Evolutionary conservation across 805 yeast species (phyloP), one percentile per base, ranked within the genome.

Genomic region (Ogataea salicorniae): DNA sequence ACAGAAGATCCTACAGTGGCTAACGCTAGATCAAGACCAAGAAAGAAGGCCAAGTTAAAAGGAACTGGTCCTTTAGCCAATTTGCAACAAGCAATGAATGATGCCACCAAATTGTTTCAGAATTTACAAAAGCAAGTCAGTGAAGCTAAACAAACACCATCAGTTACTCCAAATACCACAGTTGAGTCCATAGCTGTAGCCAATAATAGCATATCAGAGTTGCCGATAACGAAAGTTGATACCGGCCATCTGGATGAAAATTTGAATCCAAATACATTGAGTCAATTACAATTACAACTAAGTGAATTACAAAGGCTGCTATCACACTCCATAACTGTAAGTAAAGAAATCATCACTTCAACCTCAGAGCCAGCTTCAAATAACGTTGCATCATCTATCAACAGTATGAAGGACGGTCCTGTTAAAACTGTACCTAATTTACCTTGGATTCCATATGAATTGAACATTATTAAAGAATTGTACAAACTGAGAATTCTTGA

Each of bases 1-100:
- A 74, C 78, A 38, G 70, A 65, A 37, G 82, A 77, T 55, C 81
- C 80, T n/a, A 74, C 80, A 1, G 45, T 57, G 23, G 70, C 75
- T 1, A 55, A 63, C 29, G 77, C 77, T 1, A 61, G 58, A 39
- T 50, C 66, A 33, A 65, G 74, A 45, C 66, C 67, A 4, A 55
- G 69, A 31, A 67, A 66, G 52, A 67, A 48, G 41, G 46, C 55
- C 14, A 67, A 60, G 43, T 41, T 57, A 5, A 53, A 46, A 34
- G 63, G 64, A 8, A 45, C 47, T 29, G 64, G 65, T 5, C 62
- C 64, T 7, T 43, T 66, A 23, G 59, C 56, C 6, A 50, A 41
- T 29, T 47, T 68, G 18, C 67, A 64, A 42, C 49, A 48, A 11
- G 53, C 67, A 20, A 52, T 68, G 37, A 46, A 46, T 34, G 61